phyloP scores from a whole-genome alignment of 2,329 filamentous ascomycete genomes.

The Trichophyton simii region DNA sequence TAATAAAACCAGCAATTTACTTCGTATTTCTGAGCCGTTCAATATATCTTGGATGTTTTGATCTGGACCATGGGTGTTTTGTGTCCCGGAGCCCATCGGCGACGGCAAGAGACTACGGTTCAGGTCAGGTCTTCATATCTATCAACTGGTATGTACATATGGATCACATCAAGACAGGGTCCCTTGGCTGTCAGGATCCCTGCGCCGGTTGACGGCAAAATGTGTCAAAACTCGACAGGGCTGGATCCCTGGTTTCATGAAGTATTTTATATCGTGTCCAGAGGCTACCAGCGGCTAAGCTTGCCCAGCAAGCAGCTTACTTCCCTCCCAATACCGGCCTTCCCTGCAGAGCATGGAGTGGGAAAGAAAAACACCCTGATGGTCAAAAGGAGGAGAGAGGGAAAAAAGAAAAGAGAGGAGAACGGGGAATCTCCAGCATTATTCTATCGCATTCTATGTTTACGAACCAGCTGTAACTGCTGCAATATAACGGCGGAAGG shows the following conservation, averaged over 20 bases:
- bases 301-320: not conserved
- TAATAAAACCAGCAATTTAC: conserved; percentile 1
- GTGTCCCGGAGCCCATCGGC: not conserved
- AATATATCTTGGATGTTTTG: not conserved
- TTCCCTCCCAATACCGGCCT: too few species aligned
- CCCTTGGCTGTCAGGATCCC: not conserved
- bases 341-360: not conserved
- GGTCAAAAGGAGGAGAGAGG: too few species aligned
- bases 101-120: not conserved
- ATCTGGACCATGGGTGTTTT: not conserved
- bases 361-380: not conserved
- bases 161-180: not conserved
- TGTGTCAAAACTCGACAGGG: not conserved
- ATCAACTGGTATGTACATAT: not conserved
- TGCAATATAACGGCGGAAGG: not conserved
- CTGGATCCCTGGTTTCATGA: not conserved
- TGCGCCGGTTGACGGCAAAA: not conserved
- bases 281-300: conserved; percentile 2
- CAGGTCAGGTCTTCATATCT: not conserved
- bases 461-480: not conserved
- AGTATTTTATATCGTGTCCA: not conserved
- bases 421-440: not conserved
- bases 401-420: not conserved
- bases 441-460: not conserved
- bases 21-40: conserved; percentile 1